phyloP scores from a whole-genome alignment of 139 green algal species.

The Closterium sp. region DNA sequence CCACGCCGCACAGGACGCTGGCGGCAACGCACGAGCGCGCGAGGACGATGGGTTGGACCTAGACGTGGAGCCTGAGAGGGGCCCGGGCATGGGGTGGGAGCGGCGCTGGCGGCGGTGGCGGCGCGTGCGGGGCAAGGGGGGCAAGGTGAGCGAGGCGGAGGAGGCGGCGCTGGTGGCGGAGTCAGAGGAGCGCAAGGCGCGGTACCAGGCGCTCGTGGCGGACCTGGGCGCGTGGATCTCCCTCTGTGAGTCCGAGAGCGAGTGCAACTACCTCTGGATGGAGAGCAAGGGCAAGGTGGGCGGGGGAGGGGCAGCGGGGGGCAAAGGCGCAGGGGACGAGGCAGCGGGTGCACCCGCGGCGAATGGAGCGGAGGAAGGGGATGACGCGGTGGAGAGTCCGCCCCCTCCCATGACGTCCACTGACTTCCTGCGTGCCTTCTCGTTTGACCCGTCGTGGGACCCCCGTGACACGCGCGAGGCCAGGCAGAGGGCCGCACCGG shows the following conservation, averaged over 20 bases:
- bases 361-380: neutral
- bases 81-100: too few relatives aligned
- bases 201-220: neutral
- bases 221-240: conserved; percentile 5
- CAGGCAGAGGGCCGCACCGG: neutral
- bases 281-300: neutral
- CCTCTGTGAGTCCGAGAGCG: neutral
- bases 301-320: neutral
- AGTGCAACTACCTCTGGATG: conserved; percentile 4
- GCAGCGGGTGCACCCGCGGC: neutral
- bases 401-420: neutral
- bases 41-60: too few relatives aligned
- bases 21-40: too few relatives aligned
- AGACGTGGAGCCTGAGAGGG: too few relatives aligned
- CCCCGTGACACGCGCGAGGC: neutral
- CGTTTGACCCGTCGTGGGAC: neutral
- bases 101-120: too few relatives aligned
- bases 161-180: too few relatives aligned
- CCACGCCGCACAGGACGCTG: too few relatives aligned
- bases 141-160: too few relatives aligned
- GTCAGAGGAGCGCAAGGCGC: too few relatives aligned
- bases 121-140: too few relatives aligned
- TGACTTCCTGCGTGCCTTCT: conserved; percentile 25
- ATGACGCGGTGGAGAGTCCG: neutral
- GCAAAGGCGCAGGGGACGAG: neutral